Evolutionary conservation across 306 rosid genomes (phyloP).

Genomic region (Citrullus amarus): DNA sequence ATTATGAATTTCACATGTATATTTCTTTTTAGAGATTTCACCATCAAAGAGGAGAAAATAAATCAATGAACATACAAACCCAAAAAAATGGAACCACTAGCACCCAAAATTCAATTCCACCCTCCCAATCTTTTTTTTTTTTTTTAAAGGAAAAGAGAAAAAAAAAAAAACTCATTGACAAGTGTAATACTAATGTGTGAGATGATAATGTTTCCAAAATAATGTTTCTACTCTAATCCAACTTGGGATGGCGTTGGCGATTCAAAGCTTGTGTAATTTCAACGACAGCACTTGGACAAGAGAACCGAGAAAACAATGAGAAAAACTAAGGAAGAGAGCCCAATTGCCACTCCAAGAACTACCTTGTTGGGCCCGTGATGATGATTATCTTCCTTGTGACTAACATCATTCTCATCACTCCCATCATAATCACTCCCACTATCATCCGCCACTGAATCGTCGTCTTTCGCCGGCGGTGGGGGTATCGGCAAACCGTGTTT

Average conservation of each 20-base stretch:
- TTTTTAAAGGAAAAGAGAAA: neutral
- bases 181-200: neutral
- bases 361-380: constrained; percentile 72
- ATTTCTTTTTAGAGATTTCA: neutral
- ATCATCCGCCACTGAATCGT: constrained; percentile 36
- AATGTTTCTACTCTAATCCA: neutral
- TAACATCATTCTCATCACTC: constrained; percentile 19
- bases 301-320: constrained; percentile 60
- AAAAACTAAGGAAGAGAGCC: constrained; percentile 73
- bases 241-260: neutral
- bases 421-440: constrained; percentile 38
- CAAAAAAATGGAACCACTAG: neutral
- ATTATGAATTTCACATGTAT: neutral
- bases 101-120: neutral
- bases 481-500: constrained; percentile 71
- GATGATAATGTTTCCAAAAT: neutral
- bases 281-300: constrained; percentile 61
- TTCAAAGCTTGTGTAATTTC: neutral
- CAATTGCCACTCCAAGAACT: constrained; percentile 86
- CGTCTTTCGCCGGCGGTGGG: constrained; percentile 58
- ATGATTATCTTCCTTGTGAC: constrained; percentile 19
- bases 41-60: neutral
- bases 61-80: neutral
- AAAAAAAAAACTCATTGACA: neutral
- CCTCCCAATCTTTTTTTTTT: neutral